Conservation (phyloP, 2,329 filamentous ascomycete genomes). For the Stemphylium beticola region DNA sequence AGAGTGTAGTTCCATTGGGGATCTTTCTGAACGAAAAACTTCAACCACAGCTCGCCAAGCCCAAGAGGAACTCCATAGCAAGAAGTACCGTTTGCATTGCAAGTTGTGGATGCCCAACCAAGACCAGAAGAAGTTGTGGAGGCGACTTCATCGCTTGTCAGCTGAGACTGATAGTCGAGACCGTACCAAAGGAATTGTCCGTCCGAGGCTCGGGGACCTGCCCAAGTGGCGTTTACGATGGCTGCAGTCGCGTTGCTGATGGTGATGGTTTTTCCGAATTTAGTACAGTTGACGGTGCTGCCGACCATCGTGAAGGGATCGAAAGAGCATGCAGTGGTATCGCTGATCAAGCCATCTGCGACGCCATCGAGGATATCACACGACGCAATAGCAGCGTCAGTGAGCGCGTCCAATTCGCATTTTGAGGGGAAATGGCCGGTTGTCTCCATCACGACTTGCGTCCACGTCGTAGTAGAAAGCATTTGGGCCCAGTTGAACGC, state of each 20-base stretch:
- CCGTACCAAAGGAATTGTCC: constrained; percentile 26
- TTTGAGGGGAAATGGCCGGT: constrained; percentile 6
- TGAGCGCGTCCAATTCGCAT: constrained; percentile 36
- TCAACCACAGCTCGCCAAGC: constrained; percentile 3
- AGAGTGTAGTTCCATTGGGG: constrained; percentile 2
- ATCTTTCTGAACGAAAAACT: constrained; percentile 21
- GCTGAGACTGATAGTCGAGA: constrained; percentile 11
- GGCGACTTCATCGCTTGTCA: constrained; percentile 1
- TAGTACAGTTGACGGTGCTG: constrained; percentile 16
- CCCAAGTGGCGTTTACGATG: constrained; percentile 23
- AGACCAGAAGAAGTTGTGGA: too few relatives aligned
- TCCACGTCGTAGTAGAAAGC: neutral
- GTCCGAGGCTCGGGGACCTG: constrained; percentile 16
- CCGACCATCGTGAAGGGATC: constrained; percentile 23
- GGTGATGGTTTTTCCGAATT: neutral
- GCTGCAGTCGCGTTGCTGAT: constrained; percentile 19
- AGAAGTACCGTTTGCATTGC: constrained; percentile 13
- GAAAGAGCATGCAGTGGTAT: constrained; percentile 32
- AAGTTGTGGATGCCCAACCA: constrained; percentile 15
- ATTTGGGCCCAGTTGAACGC: constrained; percentile 28
- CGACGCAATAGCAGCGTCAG: constrained; percentile 17
- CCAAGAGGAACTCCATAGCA: neutral
- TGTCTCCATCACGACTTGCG: too few relatives aligned
- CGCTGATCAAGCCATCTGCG: constrained; percentile 26
- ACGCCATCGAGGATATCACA: constrained; percentile 37